Conservation (phyloP, 192 early-diverging fungal species). For the Coemansia erecta region DNA sequence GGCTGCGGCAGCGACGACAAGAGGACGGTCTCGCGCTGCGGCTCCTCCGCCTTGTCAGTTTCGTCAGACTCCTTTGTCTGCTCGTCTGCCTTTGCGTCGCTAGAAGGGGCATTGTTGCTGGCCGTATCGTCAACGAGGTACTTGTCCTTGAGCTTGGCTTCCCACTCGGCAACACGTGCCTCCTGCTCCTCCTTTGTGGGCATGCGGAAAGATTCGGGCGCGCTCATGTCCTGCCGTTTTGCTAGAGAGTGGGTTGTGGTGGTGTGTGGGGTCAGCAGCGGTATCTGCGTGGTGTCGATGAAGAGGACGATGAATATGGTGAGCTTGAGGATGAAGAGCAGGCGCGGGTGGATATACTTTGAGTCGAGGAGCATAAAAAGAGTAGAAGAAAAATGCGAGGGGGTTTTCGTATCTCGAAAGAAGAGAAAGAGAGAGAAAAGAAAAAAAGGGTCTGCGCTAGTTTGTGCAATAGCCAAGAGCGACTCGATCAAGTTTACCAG, state of each 20-base stretch:
- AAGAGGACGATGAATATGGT: constrained; percentile 24
- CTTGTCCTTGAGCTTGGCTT: constrained; percentile 12
- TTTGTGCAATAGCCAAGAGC: too few species aligned
- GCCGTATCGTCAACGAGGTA: constrained; percentile 15
- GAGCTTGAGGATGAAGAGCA: constrained; percentile 7
- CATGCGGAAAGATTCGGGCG: constrained; percentile 4
- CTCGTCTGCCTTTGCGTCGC: constrained; percentile 3
- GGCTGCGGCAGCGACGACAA: constrained; percentile 25
- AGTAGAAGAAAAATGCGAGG: not conserved
- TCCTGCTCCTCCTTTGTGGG: constrained; percentile 24
- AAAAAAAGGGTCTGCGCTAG: too few species aligned
- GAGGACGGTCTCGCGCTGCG: constrained; percentile 7
- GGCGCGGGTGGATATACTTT: not conserved
- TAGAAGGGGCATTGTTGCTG: not conserved
- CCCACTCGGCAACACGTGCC: constrained; percentile 15
- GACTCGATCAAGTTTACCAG: not conserved
- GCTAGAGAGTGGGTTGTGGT: not conserved
- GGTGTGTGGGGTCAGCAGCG: not conserved
- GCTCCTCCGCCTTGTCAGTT: not conserved
- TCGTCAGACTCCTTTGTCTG: too few species aligned
- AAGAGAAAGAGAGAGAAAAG: not conserved
- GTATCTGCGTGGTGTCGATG: constrained; percentile 16
- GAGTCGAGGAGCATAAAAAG: constrained; percentile 15
- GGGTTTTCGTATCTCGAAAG: not conserved
- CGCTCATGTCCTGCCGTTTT: not conserved